phyloP scores from a whole-genome alignment of 805 yeast species.

The Wickerhamomyces strasburgensis region DNA sequence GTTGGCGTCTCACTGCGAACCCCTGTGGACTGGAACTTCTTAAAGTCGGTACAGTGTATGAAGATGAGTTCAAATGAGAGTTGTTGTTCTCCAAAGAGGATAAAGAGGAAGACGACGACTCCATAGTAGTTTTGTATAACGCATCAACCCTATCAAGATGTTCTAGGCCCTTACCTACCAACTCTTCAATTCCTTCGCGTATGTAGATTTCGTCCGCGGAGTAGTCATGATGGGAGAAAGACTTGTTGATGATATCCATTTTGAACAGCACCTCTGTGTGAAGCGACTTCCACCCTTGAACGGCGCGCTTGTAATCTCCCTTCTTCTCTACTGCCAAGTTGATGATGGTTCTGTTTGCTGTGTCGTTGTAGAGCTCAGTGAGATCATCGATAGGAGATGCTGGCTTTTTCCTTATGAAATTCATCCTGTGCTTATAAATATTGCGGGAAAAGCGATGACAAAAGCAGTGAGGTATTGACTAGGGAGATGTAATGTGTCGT shows the following conservation, averaged over 20 bases:
- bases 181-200: conserved; percentile 24
- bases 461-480: too few species aligned
- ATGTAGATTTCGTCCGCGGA: conserved; percentile 43
- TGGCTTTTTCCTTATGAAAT: conserved; percentile 52
- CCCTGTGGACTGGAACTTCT: conserved; percentile 23
- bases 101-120: not conserved
- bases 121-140: conserved; percentile 10
- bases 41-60: conserved; percentile 21
- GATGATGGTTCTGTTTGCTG: conserved; percentile 53
- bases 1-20: conserved; percentile 21
- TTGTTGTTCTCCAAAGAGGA: not conserved
- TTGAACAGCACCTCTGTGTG: conserved; percentile 56
- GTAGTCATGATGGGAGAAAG: conserved; percentile 28
- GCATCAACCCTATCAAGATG: conserved; percentile 35
- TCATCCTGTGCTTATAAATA: too few species aligned
- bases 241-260: conserved; percentile 47
- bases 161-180: conserved; percentile 24
- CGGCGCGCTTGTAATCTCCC: conserved; percentile 46
- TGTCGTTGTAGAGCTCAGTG: conserved; percentile 54
- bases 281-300: conserved; percentile 71
- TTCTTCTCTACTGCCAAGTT: conserved; percentile 56
- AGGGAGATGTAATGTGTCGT: too few species aligned
- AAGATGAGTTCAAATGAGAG: conserved; percentile 1
- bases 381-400: conserved; percentile 56
- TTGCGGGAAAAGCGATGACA: too few species aligned